Evolutionary conservation across 2,329 filamentous ascomycete genomes (phyloP).

Genomic region (Myriosclerotinia scirpicola): DNA sequence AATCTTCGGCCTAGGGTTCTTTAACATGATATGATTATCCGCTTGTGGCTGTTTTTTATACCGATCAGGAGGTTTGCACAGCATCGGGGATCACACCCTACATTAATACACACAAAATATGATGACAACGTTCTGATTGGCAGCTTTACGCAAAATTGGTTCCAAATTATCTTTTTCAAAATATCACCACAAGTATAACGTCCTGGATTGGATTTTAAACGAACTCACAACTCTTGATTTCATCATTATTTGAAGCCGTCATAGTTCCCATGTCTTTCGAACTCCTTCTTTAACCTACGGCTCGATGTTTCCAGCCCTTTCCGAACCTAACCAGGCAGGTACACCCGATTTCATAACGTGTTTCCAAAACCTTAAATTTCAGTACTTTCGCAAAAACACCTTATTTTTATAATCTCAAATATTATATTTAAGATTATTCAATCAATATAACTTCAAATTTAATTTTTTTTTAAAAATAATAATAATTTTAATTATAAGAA

Average conservation of each 20-base stretch:
- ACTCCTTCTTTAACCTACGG: neutral
- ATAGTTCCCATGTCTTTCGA: neutral
- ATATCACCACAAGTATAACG: neutral
- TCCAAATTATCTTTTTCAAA: neutral
- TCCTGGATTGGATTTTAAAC: conserved; percentile 22
- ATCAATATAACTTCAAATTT: no score
- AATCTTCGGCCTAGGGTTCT: neutral
- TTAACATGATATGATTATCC: neutral
- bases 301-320: neutral
- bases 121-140: conserved; percentile 12
- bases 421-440: no score
- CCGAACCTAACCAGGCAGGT: neutral
- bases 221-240: neutral
- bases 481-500: no score
- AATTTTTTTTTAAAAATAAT: no score
- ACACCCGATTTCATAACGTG: no score
- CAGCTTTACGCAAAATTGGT: conserved; percentile 15
- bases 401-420: no score
- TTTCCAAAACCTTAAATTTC: no score
- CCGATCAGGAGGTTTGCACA: conserved; percentile 17
- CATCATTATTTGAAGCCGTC: neutral
- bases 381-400: no score
- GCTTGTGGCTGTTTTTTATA: conserved; percentile 11
- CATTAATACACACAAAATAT: conserved; percentile 5
- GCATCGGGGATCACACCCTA: conserved; percentile 3